A percentile compares a stretch with the other conserved stretches of the same genome.
Conservation (phyloP, 208 protist genomes). For the Acanthamoeba divionensis region DNA sequence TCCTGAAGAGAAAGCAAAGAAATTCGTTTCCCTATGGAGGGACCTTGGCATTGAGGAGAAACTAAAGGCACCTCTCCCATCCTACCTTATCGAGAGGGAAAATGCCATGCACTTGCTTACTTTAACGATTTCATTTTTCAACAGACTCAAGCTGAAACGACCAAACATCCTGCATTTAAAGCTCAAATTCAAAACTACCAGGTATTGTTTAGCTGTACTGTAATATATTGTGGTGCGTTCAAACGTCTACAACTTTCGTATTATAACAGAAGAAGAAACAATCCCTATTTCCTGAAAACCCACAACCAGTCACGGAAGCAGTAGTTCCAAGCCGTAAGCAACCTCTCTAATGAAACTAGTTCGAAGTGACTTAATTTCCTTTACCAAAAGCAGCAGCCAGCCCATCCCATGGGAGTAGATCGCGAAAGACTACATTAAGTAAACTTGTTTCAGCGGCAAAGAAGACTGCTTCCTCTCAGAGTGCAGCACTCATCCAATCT, state of each 20-base stretch:
- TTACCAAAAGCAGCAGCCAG: conserved; percentile 10
- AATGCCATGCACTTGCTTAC: background rate
- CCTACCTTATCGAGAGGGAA: background rate
- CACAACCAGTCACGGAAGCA: background rate
- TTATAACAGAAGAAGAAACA: background rate
- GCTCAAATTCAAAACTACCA: background rate
- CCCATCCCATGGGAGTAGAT: background rate
- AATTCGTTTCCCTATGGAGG: conserved; percentile 21
- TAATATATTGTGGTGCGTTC: too few species aligned
- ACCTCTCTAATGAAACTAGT: background rate
- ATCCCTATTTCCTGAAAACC: background rate
- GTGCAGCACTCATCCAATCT: background rate
- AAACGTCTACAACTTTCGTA: too few species aligned
- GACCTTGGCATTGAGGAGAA: conserved; percentile 23
- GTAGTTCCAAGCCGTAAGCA: background rate
- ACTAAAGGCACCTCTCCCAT: background rate
- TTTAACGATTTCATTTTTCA: background rate
- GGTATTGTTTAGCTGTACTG: too few species aligned
- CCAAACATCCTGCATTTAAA: background rate
- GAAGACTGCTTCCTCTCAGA: background rate
- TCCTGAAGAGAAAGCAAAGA: background rate
- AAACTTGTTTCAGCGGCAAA: background rate
- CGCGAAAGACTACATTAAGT: background rate
- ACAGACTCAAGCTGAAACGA: background rate
- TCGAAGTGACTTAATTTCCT: background rate